Conservation (phyloP, 2,329 filamentous ascomycete species). For the Colletotrichum chlorophyti region DNA sequence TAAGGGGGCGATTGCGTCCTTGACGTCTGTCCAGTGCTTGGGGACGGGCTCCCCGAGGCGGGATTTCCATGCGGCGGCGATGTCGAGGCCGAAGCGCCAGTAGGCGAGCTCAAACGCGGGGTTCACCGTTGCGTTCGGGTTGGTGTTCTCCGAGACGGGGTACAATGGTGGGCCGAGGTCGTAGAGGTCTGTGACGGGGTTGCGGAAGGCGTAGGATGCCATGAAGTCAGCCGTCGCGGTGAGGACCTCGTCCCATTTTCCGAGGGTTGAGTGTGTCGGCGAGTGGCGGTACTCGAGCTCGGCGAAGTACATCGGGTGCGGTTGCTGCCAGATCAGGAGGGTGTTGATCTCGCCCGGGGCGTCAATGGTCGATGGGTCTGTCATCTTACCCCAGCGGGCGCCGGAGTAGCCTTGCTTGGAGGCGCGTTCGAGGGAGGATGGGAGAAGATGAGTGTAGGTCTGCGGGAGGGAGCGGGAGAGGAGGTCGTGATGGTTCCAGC, state of each 20-base stretch:
- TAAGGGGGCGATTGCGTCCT: constrained; percentile 59
- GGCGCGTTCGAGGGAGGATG: constrained; percentile 45
- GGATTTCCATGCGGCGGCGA: constrained; percentile 59
- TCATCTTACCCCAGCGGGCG: constrained; percentile 50
- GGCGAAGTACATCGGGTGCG: constrained; percentile 66
- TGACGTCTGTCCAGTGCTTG: constrained; percentile 52
- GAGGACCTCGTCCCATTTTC: constrained; percentile 60
- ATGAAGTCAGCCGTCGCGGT: constrained; percentile 64
- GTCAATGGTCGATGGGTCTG: constrained; percentile 55
- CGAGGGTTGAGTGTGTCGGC: constrained; percentile 49
- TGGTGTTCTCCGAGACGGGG: constrained; percentile 62
- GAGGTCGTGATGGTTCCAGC: constrained; percentile 55
- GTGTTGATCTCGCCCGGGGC: constrained; percentile 68
- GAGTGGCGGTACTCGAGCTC: constrained; percentile 59
- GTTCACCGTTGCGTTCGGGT: constrained; percentile 62
- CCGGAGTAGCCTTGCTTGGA: constrained; percentile 48
- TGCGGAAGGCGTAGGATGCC: constrained; percentile 63
- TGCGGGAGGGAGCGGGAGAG: constrained; percentile 51
- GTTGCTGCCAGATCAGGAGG: constrained; percentile 68
- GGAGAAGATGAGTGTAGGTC: constrained; percentile 55
- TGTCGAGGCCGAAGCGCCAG: constrained; percentile 65
- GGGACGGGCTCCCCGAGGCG: constrained; percentile 53
- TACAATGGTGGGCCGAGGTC: constrained; percentile 55
- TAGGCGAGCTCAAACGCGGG: constrained; percentile 67
- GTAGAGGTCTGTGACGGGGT: constrained; percentile 56